Evolutionary conservation across 139 green algal genomes (phyloP).

Genomic region (Medakamo hakoo): DNA sequence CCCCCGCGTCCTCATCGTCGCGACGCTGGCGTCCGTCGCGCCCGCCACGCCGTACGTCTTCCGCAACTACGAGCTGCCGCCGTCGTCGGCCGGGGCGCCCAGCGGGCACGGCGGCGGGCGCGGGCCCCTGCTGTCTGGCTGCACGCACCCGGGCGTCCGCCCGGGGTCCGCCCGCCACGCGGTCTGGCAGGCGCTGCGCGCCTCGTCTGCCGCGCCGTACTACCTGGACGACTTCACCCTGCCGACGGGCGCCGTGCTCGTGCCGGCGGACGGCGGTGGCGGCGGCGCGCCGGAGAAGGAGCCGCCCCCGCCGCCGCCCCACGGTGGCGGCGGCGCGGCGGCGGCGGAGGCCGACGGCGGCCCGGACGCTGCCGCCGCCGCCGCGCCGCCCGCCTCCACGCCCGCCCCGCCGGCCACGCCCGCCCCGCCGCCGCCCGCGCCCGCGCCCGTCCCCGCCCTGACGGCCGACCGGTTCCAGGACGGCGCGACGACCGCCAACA

Average conservation of each 20-base stretch:
- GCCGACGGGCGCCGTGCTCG: too few species aligned
- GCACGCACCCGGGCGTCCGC: constrained; percentile 7
- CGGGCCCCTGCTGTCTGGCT: background rate
- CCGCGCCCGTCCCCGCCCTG: too few species aligned
- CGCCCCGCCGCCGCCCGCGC: too few species aligned
- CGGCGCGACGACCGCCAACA: constrained; percentile 82
- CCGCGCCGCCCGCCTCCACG: too few species aligned
- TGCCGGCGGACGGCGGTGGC: too few species aligned
- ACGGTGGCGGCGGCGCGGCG: too few species aligned
- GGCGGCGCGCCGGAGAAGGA: too few species aligned
- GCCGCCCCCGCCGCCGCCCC: too few species aligned
- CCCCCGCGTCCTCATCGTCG: constrained; percentile 58
- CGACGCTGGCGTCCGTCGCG: constrained; percentile 54
- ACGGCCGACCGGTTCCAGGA: constrained; percentile 83
- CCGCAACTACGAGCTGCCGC: constrained; percentile 64
- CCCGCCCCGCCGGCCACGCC: too few species aligned
- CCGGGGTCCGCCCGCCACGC: constrained; percentile 32
- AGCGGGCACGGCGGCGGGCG: background rate
- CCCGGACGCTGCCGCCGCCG: constrained; percentile 66
- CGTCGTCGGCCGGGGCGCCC: constrained; percentile 1
- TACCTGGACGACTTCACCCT: constrained; percentile 76
- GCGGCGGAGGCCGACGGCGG: too few species aligned
- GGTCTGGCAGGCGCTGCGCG: constrained; percentile 80
- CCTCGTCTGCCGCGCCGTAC: constrained; percentile 67
- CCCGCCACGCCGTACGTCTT: constrained; percentile 79